A percentile compares a stretch with the other conserved stretches of the same genome.
Evolutionary conservation across 352 stramenopile species (phyloP).

Genomic region (Thraustochytrium sp.): DNA sequence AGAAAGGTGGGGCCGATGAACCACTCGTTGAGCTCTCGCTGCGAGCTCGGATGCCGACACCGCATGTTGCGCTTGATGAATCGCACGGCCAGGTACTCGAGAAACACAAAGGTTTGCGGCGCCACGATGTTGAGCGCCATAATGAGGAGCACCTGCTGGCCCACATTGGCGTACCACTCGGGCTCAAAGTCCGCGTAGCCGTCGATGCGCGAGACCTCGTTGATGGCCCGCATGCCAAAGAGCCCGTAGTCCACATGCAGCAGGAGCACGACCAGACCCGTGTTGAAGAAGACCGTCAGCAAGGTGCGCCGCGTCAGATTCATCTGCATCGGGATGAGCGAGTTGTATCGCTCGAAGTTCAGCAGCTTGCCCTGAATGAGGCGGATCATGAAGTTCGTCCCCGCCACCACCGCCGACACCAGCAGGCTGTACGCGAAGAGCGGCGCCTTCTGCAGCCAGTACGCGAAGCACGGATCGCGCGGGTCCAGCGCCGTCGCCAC

Average conservation of each 20-base stretch:
- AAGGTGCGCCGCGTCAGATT: conserved; percentile 57
- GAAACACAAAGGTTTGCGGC: conserved; percentile 53
- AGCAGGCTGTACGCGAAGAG: conserved; percentile 36
- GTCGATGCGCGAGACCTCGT: conserved; percentile 50
- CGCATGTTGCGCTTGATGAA: neutral
- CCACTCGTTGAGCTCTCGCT: conserved; percentile 58
- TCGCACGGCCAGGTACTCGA: neutral
- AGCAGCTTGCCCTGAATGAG: neutral
- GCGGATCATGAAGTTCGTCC: conserved; percentile 32
- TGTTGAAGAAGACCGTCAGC: conserved; percentile 60
- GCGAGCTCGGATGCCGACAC: conserved; percentile 44
- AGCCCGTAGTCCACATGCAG: conserved; percentile 56
- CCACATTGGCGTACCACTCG: conserved; percentile 57
- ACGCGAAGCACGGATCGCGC: conserved; percentile 6
- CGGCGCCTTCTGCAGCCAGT: conserved; percentile 25
- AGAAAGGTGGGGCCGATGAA: conserved; percentile 55
- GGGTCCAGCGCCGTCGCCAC: neutral
- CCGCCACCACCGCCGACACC: neutral
- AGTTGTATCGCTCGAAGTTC: conserved; percentile 57
- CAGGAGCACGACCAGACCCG: conserved; percentile 57
- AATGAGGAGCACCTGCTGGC: conserved; percentile 56
- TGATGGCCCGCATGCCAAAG: conserved; percentile 52
- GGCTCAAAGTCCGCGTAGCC: conserved; percentile 48
- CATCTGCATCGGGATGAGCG: conserved; percentile 54
- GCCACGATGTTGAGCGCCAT: conserved; percentile 59